Base-by-base conservation (phyloP, 2,329 filamentous ascomycete genomes). In the Aureobasidium lini region DNA sequence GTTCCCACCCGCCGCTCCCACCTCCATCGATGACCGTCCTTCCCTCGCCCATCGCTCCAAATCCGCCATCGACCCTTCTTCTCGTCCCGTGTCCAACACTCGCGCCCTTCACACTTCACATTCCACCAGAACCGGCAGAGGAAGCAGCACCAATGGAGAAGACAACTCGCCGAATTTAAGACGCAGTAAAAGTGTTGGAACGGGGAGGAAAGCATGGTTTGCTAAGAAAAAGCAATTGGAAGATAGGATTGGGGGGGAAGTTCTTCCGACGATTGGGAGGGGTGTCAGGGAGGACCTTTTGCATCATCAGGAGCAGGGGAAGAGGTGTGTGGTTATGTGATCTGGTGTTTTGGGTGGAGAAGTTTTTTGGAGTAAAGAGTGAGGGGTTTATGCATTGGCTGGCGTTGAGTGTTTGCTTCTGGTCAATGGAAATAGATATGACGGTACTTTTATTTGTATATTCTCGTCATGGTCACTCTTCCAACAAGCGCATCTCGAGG, bases 41-140 rank as follows among this genome's bases (percentile, higher is more conserved):
- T 66, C 6, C 66, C 68, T 6, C 61, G 70, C n/a, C 69, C 71
- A 59, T 66, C 68, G 10, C 60, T 66, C 53, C 16, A 39, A 16
- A 15, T 28, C 11, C 23, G 39, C 52, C 13, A 40, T 29, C 1
- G 4, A 37, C 6, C 34, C 23, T 13, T 34, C 34, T 32, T 9
- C 29, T 6, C 31, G 34, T 8, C n/a, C 16, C 11, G 16, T 16
- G 28, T 46, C 42, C 8, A 9, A 6, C 15, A 11, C 43, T 11
- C 40, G 54, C 34, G 15, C 43, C 2, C 5, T 37, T 31, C 31
- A 36, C 32, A 50, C 31, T 5, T 37, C 47, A 5, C 10, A 6
- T 5, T 11, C 16, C 11, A 37, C 9, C 8, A 29, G 36, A 11
- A 6, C 23, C 1, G 29, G n/a, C 3, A 7, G n/a, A 8, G 13